A percentile compares a stretch with the other conserved stretches of the same genome.
Conservation (phyloP, 176 grass and related monocot species). For the Hsuehochloa calcarea region DNA sequence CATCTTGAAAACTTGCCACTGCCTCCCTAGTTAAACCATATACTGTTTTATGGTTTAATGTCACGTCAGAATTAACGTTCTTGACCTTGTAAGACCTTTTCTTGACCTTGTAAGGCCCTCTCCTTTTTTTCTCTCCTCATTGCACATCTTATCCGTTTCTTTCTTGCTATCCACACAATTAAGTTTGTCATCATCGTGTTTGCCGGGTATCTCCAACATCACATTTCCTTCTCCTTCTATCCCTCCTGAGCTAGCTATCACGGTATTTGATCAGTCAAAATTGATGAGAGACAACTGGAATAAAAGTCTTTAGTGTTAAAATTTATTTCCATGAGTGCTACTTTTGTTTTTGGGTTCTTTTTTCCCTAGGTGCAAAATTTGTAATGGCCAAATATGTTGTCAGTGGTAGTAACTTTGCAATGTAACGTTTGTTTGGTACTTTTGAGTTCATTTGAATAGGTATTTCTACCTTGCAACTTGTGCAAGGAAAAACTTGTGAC, state of each 20-base stretch:
- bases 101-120: constrained; percentile 78
- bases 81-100: constrained; percentile 84
- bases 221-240: constrained; percentile 30
- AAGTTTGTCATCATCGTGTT: neutral
- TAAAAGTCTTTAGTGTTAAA: neutral
- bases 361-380: neutral
- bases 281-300: neutral
- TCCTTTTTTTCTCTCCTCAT: neutral
- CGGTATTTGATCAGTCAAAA: neutral
- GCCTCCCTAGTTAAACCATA: neutral
- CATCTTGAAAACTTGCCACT: neutral
- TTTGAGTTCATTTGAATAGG: neutral
- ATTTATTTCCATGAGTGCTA: neutral
- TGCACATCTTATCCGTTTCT: neutral
- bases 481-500: neutral
- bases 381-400: neutral
- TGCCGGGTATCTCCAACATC: neutral
- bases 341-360: neutral
- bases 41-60: neutral
- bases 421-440: neutral
- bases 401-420: neutral
- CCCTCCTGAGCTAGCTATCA: constrained; percentile 55
- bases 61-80: constrained; percentile 19
- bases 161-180: neutral
- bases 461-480: neutral